Base-by-base conservation (phyloP, 805 yeast species). In the Lipomyces japonicus region DNA sequence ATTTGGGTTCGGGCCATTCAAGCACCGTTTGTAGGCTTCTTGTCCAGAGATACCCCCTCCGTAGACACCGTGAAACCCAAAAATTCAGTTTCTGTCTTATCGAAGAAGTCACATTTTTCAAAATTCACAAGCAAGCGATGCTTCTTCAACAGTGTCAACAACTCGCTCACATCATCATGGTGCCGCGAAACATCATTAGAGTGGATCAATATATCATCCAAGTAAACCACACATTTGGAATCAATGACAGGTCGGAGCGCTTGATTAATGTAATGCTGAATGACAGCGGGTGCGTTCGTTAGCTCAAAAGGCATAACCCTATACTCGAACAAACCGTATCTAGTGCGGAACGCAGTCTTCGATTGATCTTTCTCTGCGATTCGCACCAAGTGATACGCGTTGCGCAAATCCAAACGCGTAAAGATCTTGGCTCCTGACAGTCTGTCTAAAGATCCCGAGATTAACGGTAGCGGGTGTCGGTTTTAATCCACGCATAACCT, bases 321-420 rank as follows among this genome's bases (percentile, higher is more conserved):
- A n/a, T 21, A 42, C 25, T 28, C 59, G 37, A 41, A 61, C 3
- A 47, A 44, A 9, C 65, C 67, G 6, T 19, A 4, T 2, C 28
- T 48, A 1, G 65, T 55, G 3, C 18, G 30, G 30, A 64, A 64
- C 14, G 65, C 62, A 9, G 65, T 62, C 24, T 61, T 59, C 9
- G 31, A 32, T 22, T 42, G 38, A 4, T 42, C 46, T 14, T 35
- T 26, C 30, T 42, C 46, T 6, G n/a, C 16, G 14, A 42, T 42
- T 3, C 42, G 34, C 5, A 36, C 23, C 3, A 35, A 2, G 14
- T 50, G 51, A 36, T 60, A 60, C 0, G 60, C 62, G 6, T 39
- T 41, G 19, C 39, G 28, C 23, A 60, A 39, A 37, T 60, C 62
- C 24, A 60, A 34, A 19, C 32, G 32, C 10, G 32, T 28, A 28